phyloP scores from a whole-genome alignment of 208 protist genomes.

The Endotrypanum monterogeii region DNA sequence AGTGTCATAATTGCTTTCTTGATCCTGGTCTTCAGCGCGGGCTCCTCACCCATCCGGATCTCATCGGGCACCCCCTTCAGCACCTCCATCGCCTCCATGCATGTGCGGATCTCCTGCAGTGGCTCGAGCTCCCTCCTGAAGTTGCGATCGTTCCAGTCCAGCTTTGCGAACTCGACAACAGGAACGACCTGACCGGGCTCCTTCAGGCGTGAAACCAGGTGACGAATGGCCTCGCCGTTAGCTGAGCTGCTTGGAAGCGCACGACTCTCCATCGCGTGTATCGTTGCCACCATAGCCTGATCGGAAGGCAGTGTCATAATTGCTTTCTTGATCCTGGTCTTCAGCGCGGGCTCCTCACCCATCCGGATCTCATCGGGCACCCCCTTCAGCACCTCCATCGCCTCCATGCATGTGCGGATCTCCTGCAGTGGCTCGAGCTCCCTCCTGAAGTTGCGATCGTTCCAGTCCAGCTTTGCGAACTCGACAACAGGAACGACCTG shows the following conservation, averaged over 20 bases:
- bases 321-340: slow-evolving; percentile 44
- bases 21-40: slow-evolving; percentile 25
- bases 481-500: slow-evolving; percentile 30
- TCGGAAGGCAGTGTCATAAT: slow-evolving; percentile 39
- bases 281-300: slow-evolving; percentile 27
- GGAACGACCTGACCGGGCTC: slow-evolving; percentile 28
- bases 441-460: slow-evolving; percentile 52
- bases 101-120: slow-evolving; percentile 46
- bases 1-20: slow-evolving; percentile 47
- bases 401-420: slow-evolving; percentile 61
- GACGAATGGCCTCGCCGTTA: slow-evolving; percentile 47
- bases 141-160: slow-evolving; percentile 62
- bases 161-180: slow-evolving; percentile 32
- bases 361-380: slow-evolving; percentile 8
- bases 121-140: slow-evolving; percentile 48
- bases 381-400: slow-evolving; percentile 38
- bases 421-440: slow-evolving; percentile 42
- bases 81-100: slow-evolving; percentile 60
- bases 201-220: slow-evolving; percentile 33
- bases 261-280: slow-evolving; percentile 20
- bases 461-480: slow-evolving; percentile 55
- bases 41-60: neutral
- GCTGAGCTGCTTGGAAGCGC: slow-evolving; percentile 14
- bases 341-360: neutral
- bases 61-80: slow-evolving; percentile 15